These are phyloP conservation scores for Cerrena zonata DNA, from an alignment of 1,284 basidiomycete species.

Conservation along the genomic window DNA sequence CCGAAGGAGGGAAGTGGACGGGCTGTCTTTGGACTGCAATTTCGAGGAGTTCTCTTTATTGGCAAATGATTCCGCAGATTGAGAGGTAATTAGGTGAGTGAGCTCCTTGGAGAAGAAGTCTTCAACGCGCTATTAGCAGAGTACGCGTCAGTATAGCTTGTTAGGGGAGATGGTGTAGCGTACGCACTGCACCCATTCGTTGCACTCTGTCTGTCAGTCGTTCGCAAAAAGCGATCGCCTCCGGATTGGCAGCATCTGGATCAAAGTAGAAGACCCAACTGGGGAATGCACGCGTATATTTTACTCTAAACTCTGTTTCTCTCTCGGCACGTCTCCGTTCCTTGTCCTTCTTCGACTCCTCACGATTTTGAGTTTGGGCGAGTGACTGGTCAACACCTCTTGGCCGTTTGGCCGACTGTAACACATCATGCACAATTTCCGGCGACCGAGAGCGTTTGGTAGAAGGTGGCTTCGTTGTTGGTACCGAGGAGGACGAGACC, in stretches of 20 bases:
- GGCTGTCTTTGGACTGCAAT: conserved; percentile 16
- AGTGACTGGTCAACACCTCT: conserved; percentile 26
- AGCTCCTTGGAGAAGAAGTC: conserved; percentile 83
- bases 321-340: conserved; percentile 43
- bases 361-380: conserved; percentile 20
- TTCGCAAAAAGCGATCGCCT: conserved; percentile 39
- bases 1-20: conserved; percentile 33
- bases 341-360: conserved; percentile 31
- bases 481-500: conserved; percentile 14
- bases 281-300: conserved; percentile 83
- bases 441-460: conserved; percentile 63
- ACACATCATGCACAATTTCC: conserved; percentile 38
- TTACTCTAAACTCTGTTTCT: conserved; percentile 72
- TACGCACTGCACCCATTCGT: conserved; percentile 74
- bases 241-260: conserved; percentile 50
- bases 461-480: conserved; percentile 18
- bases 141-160: conserved; percentile 7
- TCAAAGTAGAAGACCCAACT: conserved; percentile 84
- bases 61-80: conserved; percentile 33
- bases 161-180: conserved; percentile 1
- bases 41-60: conserved; percentile 63
- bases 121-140: conserved; percentile 56
- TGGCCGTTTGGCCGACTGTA: conserved; percentile 29
- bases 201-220: conserved; percentile 51
- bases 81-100: conserved; percentile 76